A percentile compares a stretch with the other conserved stretches of the same genome.
Conservation (phyloP, 192 early-diverging fungal species). For the Coemansia sp. region DNA sequence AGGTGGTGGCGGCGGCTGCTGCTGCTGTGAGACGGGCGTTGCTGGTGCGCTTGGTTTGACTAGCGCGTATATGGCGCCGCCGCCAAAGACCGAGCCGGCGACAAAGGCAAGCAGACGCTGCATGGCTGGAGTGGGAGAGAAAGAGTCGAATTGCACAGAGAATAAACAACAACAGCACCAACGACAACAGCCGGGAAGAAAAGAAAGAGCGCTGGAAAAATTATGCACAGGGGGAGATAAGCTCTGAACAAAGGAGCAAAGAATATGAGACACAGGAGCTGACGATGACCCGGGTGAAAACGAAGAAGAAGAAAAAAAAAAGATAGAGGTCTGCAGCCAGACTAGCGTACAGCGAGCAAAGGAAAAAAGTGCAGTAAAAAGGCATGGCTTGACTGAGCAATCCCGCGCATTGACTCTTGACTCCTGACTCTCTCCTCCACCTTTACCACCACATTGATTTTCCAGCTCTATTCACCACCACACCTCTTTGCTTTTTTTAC, state of each 20-base stretch:
- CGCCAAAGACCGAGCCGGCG: slow-evolving; percentile 44
- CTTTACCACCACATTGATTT: too few species aligned
- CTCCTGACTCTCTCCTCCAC: too few species aligned
- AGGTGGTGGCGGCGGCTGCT: too few species aligned
- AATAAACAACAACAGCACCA: not conserved
- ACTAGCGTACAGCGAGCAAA: too few species aligned
- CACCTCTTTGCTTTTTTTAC: too few species aligned
- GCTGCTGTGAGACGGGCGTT: not conserved
- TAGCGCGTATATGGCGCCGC: slow-evolving; percentile 41
- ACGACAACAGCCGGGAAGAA: not conserved
- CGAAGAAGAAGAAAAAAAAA: too few species aligned
- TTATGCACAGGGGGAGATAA: not conserved
- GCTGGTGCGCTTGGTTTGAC: not conserved
- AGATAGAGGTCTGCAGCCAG: too few species aligned
- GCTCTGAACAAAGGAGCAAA: too few species aligned
- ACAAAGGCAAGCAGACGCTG: slow-evolving; percentile 46
- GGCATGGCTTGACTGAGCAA: not conserved
- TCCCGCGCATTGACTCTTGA: not conserved
- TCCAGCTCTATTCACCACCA: too few species aligned
- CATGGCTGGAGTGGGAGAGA: slow-evolving; percentile 12
- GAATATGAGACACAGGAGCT: too few species aligned
- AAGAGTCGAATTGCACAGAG: not conserved
- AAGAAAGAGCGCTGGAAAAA: slow-evolving; percentile 3
- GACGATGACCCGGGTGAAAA: too few species aligned
- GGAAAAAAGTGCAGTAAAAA: not conserved